Base-by-base conservation (phyloP, 2,329 filamentous ascomycete species). In the Bretziella fagacearum region DNA sequence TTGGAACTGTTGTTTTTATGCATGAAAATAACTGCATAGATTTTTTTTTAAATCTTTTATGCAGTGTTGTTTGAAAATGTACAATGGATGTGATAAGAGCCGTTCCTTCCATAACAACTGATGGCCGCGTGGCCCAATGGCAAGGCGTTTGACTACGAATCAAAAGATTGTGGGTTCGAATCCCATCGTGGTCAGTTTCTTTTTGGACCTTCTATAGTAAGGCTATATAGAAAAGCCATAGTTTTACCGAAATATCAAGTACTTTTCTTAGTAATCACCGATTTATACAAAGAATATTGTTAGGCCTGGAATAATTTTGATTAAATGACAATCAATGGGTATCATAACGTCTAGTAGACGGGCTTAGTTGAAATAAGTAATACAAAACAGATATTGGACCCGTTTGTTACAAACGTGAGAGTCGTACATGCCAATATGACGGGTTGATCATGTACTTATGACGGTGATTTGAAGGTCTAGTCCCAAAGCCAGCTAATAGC, bases 131-230 rank as follows among this genome's bases (percentile, higher is more conserved):
- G 44, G 44, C 44, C 44, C 44, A 46, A 46, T 47, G 44, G 44
- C 44, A 47, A 47, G 44, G 44, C 44, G 44, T 47, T 47, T 47
- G 44, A 47, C 44, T 47, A 47, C 44, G 44, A 47, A 47, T 47
- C 44, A 47, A 47, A 47, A 47, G 44, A 47, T 47, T 47, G 44
- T 47, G 44, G 44, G 44, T 47, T 47, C 44, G 44, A 47, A 47
- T 47, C 44, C 44, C 44, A 47, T 47, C 44, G 44, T 47, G 44
- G 44, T 47, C 44, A 47, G 26, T 47, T 46, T 8, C 20, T 10
- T 30, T n/a, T n/a, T n/a, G n/a, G n/a, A n/a, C n/a, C n/a, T n/a
- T n/a, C n/a, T n/a, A n/a, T n/a, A n/a, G n/a, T n/a, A n/a, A n/a
- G n/a, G n/a, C n/a, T n/a, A n/a, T n/a, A n/a, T n/a, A n/a, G n/a